Conservation (phyloP, 2,329 filamentous ascomycete species). For the Macrophomina tecta region DNA sequence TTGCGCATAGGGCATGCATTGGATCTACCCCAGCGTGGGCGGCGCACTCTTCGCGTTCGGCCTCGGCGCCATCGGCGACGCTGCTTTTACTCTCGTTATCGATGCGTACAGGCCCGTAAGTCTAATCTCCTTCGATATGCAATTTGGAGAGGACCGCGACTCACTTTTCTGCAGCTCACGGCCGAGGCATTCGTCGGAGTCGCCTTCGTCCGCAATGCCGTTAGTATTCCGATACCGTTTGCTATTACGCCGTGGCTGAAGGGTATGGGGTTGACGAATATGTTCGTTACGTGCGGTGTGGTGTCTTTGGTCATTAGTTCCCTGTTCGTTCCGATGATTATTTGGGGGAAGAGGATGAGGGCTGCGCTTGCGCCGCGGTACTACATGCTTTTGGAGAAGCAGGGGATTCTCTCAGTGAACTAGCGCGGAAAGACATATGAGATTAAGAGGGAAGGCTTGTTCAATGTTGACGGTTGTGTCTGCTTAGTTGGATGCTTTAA, state of each 20-base stretch:
- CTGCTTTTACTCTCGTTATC: conserved; percentile 41
- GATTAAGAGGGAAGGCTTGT: not conserved
- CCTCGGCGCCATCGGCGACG: conserved; percentile 46
- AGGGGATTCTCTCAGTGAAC: not conserved
- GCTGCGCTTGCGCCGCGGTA: not conserved
- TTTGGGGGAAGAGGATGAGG: not conserved
- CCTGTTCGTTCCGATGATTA: not conserved
- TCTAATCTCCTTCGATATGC: conserved; percentile 37
- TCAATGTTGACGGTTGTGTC: no score
- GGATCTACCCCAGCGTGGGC: conserved; percentile 34
- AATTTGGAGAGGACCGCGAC: not conserved
- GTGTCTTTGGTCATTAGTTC: not conserved
- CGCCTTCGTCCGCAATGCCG: conserved; percentile 53
- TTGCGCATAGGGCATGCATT: not conserved
- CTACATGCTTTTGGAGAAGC: not conserved
- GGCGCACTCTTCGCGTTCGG: conserved; percentile 44
- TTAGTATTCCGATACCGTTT: conserved; percentile 55
- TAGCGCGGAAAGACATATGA: not conserved
- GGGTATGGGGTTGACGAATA: conserved; percentile 47
- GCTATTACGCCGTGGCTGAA: conserved; percentile 51
- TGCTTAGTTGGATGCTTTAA: no score
- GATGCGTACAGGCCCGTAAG: conserved; percentile 49
- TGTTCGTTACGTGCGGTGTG: conserved; percentile 41
- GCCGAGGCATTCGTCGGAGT: conserved; percentile 55
- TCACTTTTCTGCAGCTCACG: conserved; percentile 42